Conservation (phyloP, 1,284 basidiomycete genomes). For the Pseudozyma hubeiensis region DNA sequence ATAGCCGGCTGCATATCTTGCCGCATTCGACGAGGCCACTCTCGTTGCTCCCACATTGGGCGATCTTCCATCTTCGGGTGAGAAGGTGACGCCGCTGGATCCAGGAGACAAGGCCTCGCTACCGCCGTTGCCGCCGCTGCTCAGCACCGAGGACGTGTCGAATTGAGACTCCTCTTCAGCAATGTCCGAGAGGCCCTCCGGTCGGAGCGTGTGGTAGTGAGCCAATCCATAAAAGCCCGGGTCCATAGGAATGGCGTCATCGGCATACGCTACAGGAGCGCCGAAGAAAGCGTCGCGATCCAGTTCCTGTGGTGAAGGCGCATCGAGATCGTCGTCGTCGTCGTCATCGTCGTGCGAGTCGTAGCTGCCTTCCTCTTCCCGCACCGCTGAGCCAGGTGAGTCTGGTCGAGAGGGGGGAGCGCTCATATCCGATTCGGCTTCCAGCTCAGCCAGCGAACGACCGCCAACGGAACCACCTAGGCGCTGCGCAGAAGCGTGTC, state of each 20-base stretch:
- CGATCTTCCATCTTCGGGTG: conserved; percentile 18
- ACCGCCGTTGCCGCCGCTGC: conserved; percentile 33
- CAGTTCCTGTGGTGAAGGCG: conserved; percentile 23
- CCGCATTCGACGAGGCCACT: conserved; percentile 4
- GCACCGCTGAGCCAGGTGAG: conserved; percentile 26
- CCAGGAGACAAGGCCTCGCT: conserved; percentile 21
- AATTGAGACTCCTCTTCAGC: conserved; percentile 55
- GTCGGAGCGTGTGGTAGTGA: conserved; percentile 46
- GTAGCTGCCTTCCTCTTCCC: conserved; percentile 12
- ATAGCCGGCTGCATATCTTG: conserved; percentile 18
- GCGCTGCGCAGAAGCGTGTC: neutral
- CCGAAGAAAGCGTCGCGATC: conserved; percentile 34
- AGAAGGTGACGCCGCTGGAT: conserved; percentile 14
- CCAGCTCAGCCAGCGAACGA: conserved; percentile 35
- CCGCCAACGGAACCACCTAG: conserved; percentile 12
- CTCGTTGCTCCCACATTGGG: conserved; percentile 16
- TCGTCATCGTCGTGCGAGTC: conserved; percentile 18
- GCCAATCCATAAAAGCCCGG: conserved; percentile 48
- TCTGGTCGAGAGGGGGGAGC: conserved; percentile 28
- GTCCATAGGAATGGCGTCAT: conserved; percentile 48
- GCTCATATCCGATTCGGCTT: conserved; percentile 31
- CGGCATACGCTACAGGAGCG: conserved; percentile 31
- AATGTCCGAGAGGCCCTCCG: conserved; percentile 59
- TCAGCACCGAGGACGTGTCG: conserved; percentile 39
- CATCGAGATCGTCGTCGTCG: conserved; percentile 22